phyloP scores from a whole-genome alignment of 331 rosid species.

The Erythrophleum ivorense region DNA sequence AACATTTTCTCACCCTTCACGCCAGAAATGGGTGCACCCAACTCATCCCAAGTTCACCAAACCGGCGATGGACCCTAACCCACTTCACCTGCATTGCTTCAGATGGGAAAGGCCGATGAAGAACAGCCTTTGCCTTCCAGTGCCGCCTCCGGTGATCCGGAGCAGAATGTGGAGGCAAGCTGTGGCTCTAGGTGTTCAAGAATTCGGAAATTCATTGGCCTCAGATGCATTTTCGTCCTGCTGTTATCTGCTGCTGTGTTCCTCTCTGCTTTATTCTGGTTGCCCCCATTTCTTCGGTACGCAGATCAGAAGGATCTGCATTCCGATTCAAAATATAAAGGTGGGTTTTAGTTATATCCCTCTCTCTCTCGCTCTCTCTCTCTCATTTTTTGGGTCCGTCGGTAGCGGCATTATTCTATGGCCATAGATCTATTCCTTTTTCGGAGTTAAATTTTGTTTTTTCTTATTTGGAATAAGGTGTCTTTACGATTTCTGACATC shows the following conservation, averaged over 20 bases:
- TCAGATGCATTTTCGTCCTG: conserved; percentile 67
- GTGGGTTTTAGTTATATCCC: conserved; percentile 42
- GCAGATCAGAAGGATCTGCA: conserved; percentile 69
- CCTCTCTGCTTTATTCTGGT: conserved; percentile 74
- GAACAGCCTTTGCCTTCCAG: conserved; percentile 49
- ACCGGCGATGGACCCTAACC: conserved; percentile 57
- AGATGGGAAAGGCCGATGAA: conserved; percentile 80
- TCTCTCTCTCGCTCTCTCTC: neutral
- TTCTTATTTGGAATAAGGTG: neutral
- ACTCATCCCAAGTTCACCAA: conserved; percentile 43
- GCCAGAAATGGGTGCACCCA: conserved; percentile 50
- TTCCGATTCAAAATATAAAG: conserved; percentile 63
- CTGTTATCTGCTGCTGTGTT: conserved; percentile 64
- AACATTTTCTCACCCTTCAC: conserved; percentile 17
- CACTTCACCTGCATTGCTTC: conserved; percentile 54
- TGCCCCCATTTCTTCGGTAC: conserved; percentile 64
- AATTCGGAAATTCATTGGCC: conserved; percentile 53
- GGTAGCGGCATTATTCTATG: conserved; percentile 35
- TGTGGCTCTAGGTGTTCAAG: conserved; percentile 43
- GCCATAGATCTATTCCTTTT: conserved; percentile 52
- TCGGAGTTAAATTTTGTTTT: neutral
- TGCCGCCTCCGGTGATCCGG: conserved; percentile 40
- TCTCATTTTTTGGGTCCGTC: conserved; percentile 7
- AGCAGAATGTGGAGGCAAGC: conserved; percentile 46
- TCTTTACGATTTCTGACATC: conserved; percentile 23